phyloP scores from a whole-genome alignment of 345 rosid genomes.

The Sonneratia alba region DNA sequence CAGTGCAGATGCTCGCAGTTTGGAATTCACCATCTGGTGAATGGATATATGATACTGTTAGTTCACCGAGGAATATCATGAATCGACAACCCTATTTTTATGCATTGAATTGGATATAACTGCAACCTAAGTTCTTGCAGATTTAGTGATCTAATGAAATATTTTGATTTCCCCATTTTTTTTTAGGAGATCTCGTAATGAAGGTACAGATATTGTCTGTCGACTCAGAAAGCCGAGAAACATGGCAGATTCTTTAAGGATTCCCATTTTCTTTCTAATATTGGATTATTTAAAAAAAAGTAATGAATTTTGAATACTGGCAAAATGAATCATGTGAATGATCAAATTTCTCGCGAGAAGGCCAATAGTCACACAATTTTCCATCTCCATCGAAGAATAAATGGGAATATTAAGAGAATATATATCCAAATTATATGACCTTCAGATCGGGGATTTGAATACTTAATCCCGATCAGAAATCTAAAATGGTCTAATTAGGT shows the following conservation, averaged over 20 bases:
- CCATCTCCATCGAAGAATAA: background rate
- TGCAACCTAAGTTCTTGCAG: background rate
- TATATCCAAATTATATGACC: background rate
- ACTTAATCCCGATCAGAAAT: background rate
- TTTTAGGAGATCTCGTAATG: background rate
- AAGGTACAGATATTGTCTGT: background rate
- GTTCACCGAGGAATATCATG: background rate
- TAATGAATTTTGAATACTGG: background rate
- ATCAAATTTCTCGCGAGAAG: no score
- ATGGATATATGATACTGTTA: background rate
- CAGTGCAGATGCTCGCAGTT: background rate
- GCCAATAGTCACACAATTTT: background rate
- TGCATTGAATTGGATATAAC: no score
- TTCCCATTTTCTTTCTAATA: background rate
- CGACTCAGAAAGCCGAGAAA: constrained; percentile 3
- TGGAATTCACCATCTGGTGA: background rate
- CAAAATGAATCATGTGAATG: background rate
- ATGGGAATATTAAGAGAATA: background rate
- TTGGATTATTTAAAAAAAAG: no score
- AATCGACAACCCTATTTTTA: background rate
- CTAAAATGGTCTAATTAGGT: background rate
- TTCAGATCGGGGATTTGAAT: background rate
- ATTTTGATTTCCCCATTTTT: background rate
- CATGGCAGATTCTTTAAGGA: constrained; percentile 1
- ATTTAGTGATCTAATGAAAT: no score